Evolutionary conservation across 2,329 filamentous ascomycete species (phyloP), one percentile per base, ranked within the genome.

Genomic region (Talaromyces marneffei): DNA sequence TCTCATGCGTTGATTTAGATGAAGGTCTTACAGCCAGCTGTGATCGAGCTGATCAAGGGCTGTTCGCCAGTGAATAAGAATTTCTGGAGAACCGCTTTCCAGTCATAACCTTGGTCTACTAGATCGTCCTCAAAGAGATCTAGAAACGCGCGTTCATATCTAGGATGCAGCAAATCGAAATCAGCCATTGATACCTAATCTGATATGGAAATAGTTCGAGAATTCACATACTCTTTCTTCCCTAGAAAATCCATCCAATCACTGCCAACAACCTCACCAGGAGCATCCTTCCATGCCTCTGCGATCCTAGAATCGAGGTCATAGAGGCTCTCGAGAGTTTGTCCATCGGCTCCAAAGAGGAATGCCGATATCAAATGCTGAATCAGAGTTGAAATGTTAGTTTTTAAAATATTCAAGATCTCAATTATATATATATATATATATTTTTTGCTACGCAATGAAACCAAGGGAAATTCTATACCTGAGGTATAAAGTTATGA

Each of bases 91-190:
- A 96, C 85, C 58, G 82, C 80, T 70, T 88, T 90, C 91, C 94
- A 97, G 71, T 96, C 85, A 72, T 97, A 97, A 37, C 85, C 81
- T 68, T 87, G 84, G 18, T 79, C 78, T 2, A 90, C 92, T 31
- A 97, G 80, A 69, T 91, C 86, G 72, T 99, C 94, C 73, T 99
- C 94, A 71, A 96, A 97, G 72, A 94, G 97, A 73, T 99, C 92
- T 60, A 99, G 81, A 71, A 88, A 99, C 0, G 92, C 93, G 63
- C 93, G 85, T 75, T 99, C 91, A 71, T 95, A 97, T 64, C 80
- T 85, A 7, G 4, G 14, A 9, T 23, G 0, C n/a, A 31, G 7
- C 29, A 18, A 4, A 39, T 59, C 6, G n/a, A 12, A 29, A 8
- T 33, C n/a, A 23, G 2, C 10, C 20, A 23, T 9, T 14, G n/a